Base-by-base conservation (phyloP, 202 grass and related monocot species). In the Panicum hallii region DNA sequence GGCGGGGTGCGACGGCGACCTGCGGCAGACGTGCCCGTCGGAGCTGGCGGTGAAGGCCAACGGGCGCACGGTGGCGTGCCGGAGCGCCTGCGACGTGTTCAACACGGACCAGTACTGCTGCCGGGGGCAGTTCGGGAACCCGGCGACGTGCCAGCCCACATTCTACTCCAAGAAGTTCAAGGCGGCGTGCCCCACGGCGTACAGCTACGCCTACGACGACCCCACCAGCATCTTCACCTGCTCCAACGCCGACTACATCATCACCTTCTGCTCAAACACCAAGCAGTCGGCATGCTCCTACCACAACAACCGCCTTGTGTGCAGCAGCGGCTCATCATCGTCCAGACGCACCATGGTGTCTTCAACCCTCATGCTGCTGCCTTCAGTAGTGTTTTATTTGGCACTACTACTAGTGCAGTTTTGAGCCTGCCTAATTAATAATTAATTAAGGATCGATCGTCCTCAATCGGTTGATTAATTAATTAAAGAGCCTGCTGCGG, bases 171-270 rank as follows among this genome's bases (percentile, higher is more conserved):
- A 92, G 28, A 84, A 86, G 80, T 95, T 98, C 77, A 98, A 98
- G 89, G 78, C 41, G 0, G 91, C 86, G 0, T 95, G 96, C 88
- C 96, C 96, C 0, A 81, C 74, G 52, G 88, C 96, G 0, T 98
- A 95, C 74, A 95, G 93, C 88, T 98, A 98, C 49, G 93, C 96
- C 4, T 98, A 98, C 70, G 96, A 98, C 30, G 95, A 98, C 42
- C 89, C 93, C 2, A 75, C 86, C 41, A 95, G 89, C 77, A 92
- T 94, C 70, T 91, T 91, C 82, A 94, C 87, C 20, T 94, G 95
- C 87, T 44, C 65, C 19, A 53, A 70, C 22, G 92, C 82, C 2
- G 95, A 97, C 68, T 93, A 94, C 67, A 78, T 79, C 58, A 81
- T 94, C 57, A 78, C 89, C 14, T 97, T 97, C 89, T 95, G 95